Conservation (phyloP, 2,329 filamentous ascomycete species). For the Aureobasidium sp. region DNA sequence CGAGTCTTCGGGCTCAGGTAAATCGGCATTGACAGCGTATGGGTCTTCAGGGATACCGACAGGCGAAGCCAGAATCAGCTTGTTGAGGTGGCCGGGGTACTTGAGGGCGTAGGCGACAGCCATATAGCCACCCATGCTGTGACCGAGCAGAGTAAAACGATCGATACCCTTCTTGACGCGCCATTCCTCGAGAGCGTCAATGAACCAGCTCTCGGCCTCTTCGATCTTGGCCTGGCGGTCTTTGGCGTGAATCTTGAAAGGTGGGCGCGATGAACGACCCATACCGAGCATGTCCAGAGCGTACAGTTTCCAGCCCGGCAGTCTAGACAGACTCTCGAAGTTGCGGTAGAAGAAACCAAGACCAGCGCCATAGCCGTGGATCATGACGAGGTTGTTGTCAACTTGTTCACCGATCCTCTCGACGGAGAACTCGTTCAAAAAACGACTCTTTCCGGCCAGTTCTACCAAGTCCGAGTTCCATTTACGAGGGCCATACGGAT, state of each 20-base stretch:
- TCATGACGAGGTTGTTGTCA: slow-evolving; percentile 85
- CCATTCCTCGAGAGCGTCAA: slow-evolving; percentile 96
- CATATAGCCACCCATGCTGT: slow-evolving; percentile 91
- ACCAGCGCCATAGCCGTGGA: slow-evolving; percentile 94
- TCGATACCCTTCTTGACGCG: slow-evolving; percentile 81
- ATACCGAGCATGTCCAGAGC: slow-evolving; percentile 93
- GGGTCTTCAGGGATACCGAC: slow-evolving; percentile 94
- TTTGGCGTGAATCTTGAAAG: slow-evolving; percentile 79
- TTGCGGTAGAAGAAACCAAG: slow-evolving; percentile 99
- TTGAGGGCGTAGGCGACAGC: slow-evolving; percentile 93
- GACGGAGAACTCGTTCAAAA: slow-evolving; percentile 87
- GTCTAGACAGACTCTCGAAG: slow-evolving; percentile 76
- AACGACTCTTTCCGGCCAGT: slow-evolving; percentile 77
- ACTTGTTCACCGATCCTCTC: slow-evolving; percentile 72
- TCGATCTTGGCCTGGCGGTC: slow-evolving; percentile 70
- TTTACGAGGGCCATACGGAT: slow-evolving; percentile 76
- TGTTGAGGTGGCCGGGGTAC: slow-evolving; percentile 90
- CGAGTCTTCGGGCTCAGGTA: slow-evolving; percentile 70
- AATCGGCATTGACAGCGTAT: slow-evolving; percentile 71
- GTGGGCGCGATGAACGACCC: slow-evolving; percentile 77
- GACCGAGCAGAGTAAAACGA: slow-evolving; percentile 85
- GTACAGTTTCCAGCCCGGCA: slow-evolving; percentile 79
- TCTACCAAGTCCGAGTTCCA: slow-evolving; percentile 83
- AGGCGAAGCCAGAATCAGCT: slow-evolving; percentile 89
- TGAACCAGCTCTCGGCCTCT: slow-evolving; percentile 92